Conservation (phyloP, 768 basidiomycete species). For the Auriscalpium vulgare region DNA sequence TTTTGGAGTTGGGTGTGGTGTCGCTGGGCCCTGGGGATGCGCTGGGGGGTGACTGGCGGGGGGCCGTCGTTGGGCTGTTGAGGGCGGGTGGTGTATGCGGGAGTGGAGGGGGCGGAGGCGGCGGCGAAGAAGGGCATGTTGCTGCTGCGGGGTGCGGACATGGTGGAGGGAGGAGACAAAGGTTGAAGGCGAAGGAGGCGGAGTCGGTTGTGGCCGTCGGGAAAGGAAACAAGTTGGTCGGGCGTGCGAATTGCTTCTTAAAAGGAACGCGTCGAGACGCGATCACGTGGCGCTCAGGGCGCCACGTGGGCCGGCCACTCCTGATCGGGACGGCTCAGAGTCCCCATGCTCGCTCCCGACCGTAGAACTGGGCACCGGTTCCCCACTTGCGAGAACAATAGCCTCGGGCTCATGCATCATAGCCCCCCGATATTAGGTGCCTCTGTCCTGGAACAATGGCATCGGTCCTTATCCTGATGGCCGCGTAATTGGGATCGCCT, state of each 20-base stretch:
- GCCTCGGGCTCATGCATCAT: no score
- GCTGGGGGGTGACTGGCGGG: conserved; percentile 59
- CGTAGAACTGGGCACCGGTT: no score
- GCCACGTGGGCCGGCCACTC: background rate
- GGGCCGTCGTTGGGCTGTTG: conserved; percentile 24
- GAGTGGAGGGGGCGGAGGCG: conserved; percentile 38
- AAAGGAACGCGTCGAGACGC: conserved; percentile 17
- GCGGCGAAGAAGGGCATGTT: conserved; percentile 1
- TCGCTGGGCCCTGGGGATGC: conserved; percentile 36
- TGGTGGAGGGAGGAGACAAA: conserved; percentile 8
- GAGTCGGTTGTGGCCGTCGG: conserved; percentile 8
- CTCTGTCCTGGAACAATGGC: no score
- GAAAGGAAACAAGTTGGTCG: conserved; percentile 1
- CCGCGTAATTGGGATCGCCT: no score
- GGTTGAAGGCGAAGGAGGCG: conserved; percentile 1
- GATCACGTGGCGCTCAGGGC: conserved; percentile 10
- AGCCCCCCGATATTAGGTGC: no score
- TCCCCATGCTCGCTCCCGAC: background rate
- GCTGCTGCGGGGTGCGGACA: conserved; percentile 11
- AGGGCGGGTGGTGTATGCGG: conserved; percentile 29
- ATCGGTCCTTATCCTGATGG: no score
- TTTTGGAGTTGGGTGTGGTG: conserved; percentile 28
- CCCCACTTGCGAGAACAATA: no score
- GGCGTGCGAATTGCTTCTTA: conserved; percentile 16
- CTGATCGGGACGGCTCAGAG: background rate